A percentile compares a stretch with the other conserved stretches of the same genome.
Conservation (phyloP, 805 yeast genomes). For the Zygosaccharomyces kombuchaensis region DNA sequence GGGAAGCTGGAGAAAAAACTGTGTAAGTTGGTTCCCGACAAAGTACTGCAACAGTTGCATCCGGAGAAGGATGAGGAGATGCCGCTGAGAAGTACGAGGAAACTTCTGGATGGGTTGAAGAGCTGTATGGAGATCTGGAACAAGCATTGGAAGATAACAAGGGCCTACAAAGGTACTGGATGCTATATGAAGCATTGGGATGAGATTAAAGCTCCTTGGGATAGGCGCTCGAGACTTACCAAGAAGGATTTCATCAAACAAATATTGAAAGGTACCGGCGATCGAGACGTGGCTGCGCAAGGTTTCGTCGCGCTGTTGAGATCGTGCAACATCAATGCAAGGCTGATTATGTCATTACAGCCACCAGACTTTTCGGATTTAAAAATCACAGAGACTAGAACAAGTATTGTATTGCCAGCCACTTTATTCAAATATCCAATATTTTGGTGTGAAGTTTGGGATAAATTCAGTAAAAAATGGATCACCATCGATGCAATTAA, state of each 20-base stretch:
- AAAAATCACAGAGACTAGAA: slow-evolving; percentile 20
- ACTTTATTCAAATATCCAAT: slow-evolving; percentile 50
- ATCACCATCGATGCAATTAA: slow-evolving; percentile 81
- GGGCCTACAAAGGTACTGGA: slow-evolving; percentile 30
- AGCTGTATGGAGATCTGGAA: slow-evolving; percentile 63
- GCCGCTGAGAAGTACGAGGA: slow-evolving; percentile 49
- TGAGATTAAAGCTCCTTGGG: slow-evolving; percentile 34
- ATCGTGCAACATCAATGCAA: slow-evolving; percentile 62
- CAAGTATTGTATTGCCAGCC: slow-evolving; percentile 3
- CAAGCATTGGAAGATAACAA: slow-evolving; percentile 46
- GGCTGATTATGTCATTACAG: slow-evolving; percentile 80
- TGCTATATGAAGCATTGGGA: slow-evolving; percentile 45
- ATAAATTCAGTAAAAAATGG: slow-evolving; percentile 66
- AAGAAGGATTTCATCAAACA: slow-evolving; percentile 42
- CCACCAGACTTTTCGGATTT: slow-evolving; percentile 75
- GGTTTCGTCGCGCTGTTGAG: slow-evolving; percentile 79
- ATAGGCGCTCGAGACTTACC: slow-evolving; percentile 26
- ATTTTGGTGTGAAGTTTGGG: slow-evolving; percentile 96
- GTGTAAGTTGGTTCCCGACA: slow-evolving; percentile 44
- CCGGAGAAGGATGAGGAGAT: slow-evolving; percentile 40
- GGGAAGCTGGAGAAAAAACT: slow-evolving; percentile 39
- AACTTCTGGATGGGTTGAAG: slow-evolving; percentile 72
- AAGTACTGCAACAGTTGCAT: slow-evolving; percentile 44
- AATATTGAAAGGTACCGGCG: slow-evolving; percentile 52
- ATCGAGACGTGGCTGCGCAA: slow-evolving; percentile 76